Conservation (phyloP, 495 filamentous ascomycete genomes). For the Penicillium malachiteum region DNA sequence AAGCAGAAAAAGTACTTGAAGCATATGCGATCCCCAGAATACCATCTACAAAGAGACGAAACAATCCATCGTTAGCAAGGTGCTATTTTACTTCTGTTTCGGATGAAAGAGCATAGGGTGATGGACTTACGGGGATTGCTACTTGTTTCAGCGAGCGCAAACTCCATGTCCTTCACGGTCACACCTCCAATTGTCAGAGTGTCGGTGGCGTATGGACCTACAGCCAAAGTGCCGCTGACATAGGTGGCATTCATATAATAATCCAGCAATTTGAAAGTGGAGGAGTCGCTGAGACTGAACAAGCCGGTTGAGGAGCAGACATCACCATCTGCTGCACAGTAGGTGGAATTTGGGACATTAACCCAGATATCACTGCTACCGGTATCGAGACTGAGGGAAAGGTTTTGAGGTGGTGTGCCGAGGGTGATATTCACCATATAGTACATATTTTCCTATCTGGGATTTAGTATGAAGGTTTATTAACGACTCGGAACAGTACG, state of each 20-base stretch:
- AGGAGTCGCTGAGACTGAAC: constrained; percentile 62
- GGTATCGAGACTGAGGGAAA: constrained; percentile 67
- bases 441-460: constrained; percentile 49
- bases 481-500: too few relatives aligned
- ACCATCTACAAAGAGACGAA: constrained; percentile 48
- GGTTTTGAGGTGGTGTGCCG: constrained; percentile 60
- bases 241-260: constrained; percentile 78
- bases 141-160: constrained; percentile 71
- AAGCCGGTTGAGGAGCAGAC: constrained; percentile 49
- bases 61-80: background rate
- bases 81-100: background rate
- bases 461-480: constrained; percentile 7
- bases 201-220: constrained; percentile 77
- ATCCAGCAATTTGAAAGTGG: constrained; percentile 64
- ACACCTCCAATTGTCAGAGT: constrained; percentile 61
- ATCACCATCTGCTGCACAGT: constrained; percentile 23
- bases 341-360: constrained; percentile 17
- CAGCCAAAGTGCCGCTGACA: constrained; percentile 67
- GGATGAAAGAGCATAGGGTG: too few relatives aligned
- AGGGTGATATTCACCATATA: constrained; percentile 68
- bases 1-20: constrained; percentile 34
- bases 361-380: constrained; percentile 82
- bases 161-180: constrained; percentile 61
- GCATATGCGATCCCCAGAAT: constrained; percentile 84
- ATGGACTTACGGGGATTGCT: constrained; percentile 39